Base-by-base conservation (phyloP, 2,329 filamentous ascomycete species). In the Colletotrichum musae region DNA sequence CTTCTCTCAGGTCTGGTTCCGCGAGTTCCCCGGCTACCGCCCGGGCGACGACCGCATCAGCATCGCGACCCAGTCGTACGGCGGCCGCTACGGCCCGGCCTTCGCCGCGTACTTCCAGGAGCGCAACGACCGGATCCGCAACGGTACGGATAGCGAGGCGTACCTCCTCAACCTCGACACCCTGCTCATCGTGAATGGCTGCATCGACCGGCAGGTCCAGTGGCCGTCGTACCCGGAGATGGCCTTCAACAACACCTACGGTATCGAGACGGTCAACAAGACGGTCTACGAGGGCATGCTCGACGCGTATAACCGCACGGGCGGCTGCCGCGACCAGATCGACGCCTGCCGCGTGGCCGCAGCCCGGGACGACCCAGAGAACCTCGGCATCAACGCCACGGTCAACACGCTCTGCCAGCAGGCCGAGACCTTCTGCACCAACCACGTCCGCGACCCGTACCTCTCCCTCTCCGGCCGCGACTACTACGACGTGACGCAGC, bases 21-120 rank as follows among this genome's bases (percentile, higher is more conserved):
- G 87, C 6, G 86, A 88, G 47, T 93, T 93, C 69, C 89, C 89
- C 0, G 83, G 84, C 47, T 91, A 92, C 74, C 84, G 87, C 75
- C 85, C 86, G 3, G 84, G 85, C 59, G 86, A 90, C 70, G 53
- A 58, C 64, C 71, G 71, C 18, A 85, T 89, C 70, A 84, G 85
- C 15, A 82, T 90, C 64, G 87, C 85, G 50, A 84, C 86, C 3
- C 82, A 86, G 68, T 86, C 84, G 0, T 90, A 90, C 68, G 88
- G 88, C n/a, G 87, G 88, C 15, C 84, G 87, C 64, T 89, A 89
- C 71, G 87, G 87, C 1, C 89, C 89, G 1, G 85, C 84, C 13
- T 89, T 89, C 70, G 83, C 85, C 15, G 79, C 82, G 5, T 88
- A 87, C 73, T 87, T 91, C 74, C 79, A 88, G 68, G 77, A 84